Conservation (phyloP, 2,329 filamentous ascomycete genomes). For the Aquanectria penicillioides region DNA sequence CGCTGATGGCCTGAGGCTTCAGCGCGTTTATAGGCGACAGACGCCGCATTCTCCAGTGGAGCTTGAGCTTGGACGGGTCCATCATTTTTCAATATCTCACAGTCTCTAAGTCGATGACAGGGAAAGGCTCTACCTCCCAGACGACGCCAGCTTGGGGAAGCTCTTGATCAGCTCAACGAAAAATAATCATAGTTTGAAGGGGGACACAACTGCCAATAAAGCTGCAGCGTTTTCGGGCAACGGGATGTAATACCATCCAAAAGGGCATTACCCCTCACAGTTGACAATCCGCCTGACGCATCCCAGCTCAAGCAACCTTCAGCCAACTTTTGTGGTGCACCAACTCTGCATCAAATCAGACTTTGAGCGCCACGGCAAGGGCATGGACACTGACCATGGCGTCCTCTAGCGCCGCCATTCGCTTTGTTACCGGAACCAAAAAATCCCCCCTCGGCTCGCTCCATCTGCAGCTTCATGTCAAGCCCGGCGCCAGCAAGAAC, state of each 20-base stretch:
- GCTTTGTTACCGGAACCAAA: slow-evolving; percentile 59
- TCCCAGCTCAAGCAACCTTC: slow-evolving; percentile 18
- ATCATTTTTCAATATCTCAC: too few relatives aligned
- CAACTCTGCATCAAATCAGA: neutral
- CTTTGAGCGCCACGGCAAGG: slow-evolving; percentile 2
- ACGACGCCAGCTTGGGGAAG: neutral
- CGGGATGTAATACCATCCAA: slow-evolving; percentile 23
- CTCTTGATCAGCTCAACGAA: neutral
- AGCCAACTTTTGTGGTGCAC: neutral
- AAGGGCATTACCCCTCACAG: slow-evolving; percentile 33
- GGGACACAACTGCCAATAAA: slow-evolving; percentile 14
- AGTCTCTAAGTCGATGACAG: too few relatives aligned
- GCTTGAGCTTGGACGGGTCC: too few relatives aligned
- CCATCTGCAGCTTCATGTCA: slow-evolving; percentile 73
- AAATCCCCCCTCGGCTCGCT: slow-evolving; percentile 59
- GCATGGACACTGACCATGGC: slow-evolving; percentile 34
- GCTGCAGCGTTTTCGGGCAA: slow-evolving; percentile 9
- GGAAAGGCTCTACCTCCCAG: neutral
- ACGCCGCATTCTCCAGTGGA: slow-evolving; percentile 31
- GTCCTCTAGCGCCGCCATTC: slow-evolving; percentile 49
- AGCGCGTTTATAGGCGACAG: slow-evolving; percentile 39
- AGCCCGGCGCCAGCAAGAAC: slow-evolving; percentile 69
- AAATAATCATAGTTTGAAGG: neutral
- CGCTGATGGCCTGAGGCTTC: slow-evolving; percentile 34
- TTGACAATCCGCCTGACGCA: slow-evolving; percentile 26